Evolutionary conservation across 139 green algal species (phyloP).

Genomic region (Ettlia oleoabundans): DNA sequence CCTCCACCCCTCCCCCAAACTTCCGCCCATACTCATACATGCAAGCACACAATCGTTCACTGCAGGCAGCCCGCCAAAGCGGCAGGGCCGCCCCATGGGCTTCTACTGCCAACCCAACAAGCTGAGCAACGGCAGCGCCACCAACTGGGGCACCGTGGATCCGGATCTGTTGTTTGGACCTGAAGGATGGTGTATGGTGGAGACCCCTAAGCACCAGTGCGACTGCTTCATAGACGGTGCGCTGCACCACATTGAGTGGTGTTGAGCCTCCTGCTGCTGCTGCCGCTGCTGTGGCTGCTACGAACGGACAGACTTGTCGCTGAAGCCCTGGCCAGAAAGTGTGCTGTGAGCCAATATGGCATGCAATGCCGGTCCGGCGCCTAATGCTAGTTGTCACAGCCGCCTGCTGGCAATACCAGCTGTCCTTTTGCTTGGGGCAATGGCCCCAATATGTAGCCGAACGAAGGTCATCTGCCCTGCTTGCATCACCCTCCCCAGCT

Average conservation of each 20-base stretch:
- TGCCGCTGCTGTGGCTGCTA: neutral
- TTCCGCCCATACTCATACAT: too few species aligned
- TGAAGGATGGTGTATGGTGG: conserved; percentile 56
- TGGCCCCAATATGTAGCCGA: too few species aligned
- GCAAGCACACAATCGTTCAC: too few species aligned
- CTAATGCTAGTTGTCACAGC: too few species aligned
- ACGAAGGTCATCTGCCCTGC: too few species aligned
- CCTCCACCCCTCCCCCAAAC: neutral
- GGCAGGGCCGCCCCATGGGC: conserved; percentile 3
- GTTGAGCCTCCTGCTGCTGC: neutral
- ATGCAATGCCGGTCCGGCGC: too few species aligned
- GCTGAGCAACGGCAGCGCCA: neutral
- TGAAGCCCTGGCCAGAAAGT: too few species aligned
- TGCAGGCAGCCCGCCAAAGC: neutral
- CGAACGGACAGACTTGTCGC: too few species aligned
- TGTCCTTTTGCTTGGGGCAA: too few species aligned
- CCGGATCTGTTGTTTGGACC: conserved; percentile 46
- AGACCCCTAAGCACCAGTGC: conserved; percentile 13
- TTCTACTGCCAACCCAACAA: conserved; percentile 25
- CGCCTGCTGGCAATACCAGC: neutral
- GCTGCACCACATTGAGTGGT: neutral
- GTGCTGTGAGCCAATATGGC: too few species aligned
- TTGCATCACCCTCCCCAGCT: too few species aligned
- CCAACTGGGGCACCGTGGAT: neutral
- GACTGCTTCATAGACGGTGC: neutral